phyloP scores from a whole-genome alignment of 805 yeast species.

The Wickerhamiella musiphila region DNA sequence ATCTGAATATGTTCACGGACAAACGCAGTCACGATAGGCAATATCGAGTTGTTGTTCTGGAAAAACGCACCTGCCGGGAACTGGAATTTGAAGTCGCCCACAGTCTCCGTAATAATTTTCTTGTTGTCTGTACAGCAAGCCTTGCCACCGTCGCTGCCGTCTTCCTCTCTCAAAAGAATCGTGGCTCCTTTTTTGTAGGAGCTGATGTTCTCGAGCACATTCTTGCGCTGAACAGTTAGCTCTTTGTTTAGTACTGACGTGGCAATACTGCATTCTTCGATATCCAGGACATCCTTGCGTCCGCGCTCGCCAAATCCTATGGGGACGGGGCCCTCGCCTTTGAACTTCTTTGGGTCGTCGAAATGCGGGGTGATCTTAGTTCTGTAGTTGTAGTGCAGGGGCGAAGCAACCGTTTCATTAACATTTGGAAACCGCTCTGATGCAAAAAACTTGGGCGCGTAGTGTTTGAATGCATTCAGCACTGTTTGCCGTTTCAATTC shows the following conservation, averaged over 20 bases:
- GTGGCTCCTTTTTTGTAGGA: slow-evolving; percentile 69
- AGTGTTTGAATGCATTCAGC: slow-evolving; percentile 60
- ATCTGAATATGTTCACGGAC: slow-evolving; percentile 54
- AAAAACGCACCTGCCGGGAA: slow-evolving; percentile 93
- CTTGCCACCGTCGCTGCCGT: slow-evolving; percentile 29
- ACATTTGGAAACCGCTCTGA: slow-evolving; percentile 35
- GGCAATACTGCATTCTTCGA: slow-evolving; percentile 87
- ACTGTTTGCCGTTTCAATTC: slow-evolving; percentile 57
- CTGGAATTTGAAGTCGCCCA: slow-evolving; percentile 46
- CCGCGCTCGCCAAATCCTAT: slow-evolving; percentile 86
- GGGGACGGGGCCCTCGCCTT: slow-evolving; percentile 36
- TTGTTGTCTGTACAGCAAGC: slow-evolving; percentile 67
- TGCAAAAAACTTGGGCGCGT: slow-evolving; percentile 29
- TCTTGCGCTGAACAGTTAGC: slow-evolving; percentile 45
- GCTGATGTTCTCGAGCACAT: slow-evolving; percentile 32
- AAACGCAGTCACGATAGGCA: slow-evolving; percentile 67
- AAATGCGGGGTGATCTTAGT: slow-evolving; percentile 95
- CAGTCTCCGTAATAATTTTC: slow-evolving; percentile 65
- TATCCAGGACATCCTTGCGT: slow-evolving; percentile 51
- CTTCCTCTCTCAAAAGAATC: slow-evolving; percentile 61
- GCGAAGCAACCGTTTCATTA: slow-evolving; percentile 54
- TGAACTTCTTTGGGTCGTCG: slow-evolving; percentile 44
- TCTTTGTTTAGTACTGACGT: slow-evolving; percentile 65
- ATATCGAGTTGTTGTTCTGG: slow-evolving; percentile 84
- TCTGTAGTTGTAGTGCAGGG: slow-evolving; percentile 58